Evolutionary conservation across 2,329 filamentous ascomycete species (phyloP), one percentile per base, ranked within the genome.

Genomic region (Cladorrhinum sp.): DNA sequence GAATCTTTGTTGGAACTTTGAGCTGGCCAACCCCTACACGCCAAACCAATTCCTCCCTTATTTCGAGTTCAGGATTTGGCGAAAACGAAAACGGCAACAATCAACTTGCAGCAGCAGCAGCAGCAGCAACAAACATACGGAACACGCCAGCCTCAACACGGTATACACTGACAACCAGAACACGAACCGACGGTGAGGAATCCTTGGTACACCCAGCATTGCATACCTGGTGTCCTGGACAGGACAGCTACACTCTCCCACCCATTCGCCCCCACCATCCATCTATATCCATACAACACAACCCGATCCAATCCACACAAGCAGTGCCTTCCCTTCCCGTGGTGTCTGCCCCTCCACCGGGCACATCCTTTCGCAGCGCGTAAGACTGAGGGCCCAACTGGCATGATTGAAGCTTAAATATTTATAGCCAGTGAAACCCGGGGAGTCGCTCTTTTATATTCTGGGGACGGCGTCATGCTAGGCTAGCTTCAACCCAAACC

Each of bases 391-490:
- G n/a, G 18, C 16, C 42, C 42, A 46, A 8, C n/a, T 5, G 33
- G 42, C 16, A 20, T 18, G 42, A 46, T 46, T 46, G n/a, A 46
- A 46, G 42, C 42, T 46, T 46, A 46, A 46, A 46, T 46, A 46
- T 20, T 20, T 46, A 46, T 46, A 46, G 42, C 42, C 42, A 46
- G 42, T 46, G 42, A 20, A 46, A 46, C 42, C 9, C 42, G n/a
- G 42, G 42, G 18, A 46, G 6, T 16, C 18, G 8, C 49, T 8
- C 20, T 51, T 24, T 51, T 28, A 46, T 55, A 53, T 46, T 23
- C 56, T 26, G 33, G n/a, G 36, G 51, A 30, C 49, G 50, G 51
- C 51, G 49, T 36, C 26, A 54, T 61, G 55, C 55, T 56, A 57
- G 50, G 51, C 36, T 28, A 42, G 39, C 39, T 16, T 50, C 18